Base-by-base conservation (phyloP, 1,284 basidiomycete genomes). In the Agroathelia rolfsii region DNA sequence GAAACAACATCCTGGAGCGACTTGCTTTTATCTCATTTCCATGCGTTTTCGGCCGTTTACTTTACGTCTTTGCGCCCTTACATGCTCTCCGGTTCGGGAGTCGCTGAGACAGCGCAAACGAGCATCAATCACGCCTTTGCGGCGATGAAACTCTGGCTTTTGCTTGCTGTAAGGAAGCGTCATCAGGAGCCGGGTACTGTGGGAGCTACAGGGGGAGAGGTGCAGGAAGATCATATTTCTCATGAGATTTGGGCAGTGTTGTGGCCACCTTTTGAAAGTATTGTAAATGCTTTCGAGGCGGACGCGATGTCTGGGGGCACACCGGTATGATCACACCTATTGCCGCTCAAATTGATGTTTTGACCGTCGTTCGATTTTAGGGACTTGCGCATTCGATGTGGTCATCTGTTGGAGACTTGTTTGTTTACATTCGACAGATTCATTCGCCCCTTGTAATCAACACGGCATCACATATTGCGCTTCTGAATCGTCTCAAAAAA, bases 81-180 rank as follows among this genome's bases (percentile, higher is more conserved):
- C 40, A 46, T 56, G 10, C 58, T 58, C 23, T 49, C 50, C 7
- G 55, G 55, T 4, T 47, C 49, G 11, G 47, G 42, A 15, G 48
- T 50, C 9, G 41, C 55, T 11, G 64, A 69, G 26, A 48, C 58
- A 12, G 63, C 63, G 3, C 64, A 68, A 26, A 60, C 61, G 1
- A 74, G 77, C 39, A 62, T 82, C 34, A 79, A 78, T 46, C 68
- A 76, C 43, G 74, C 72, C 3, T 78, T 76, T 44, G 64, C 72
- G 18, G 62, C 74, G 2, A 66, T 81, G 44, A 81, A 78, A 47
- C 52, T 80, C 3, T 83, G 79, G 79, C 50, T 82, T 7, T 51
- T 81, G 37, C 52, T 81, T 9, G 66, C 66, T 3, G 60, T 62
- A 22, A 64, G 56, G 34, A 50, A 58, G 21, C n/a, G n/a, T n/a